phyloP scores from a whole-genome alignment of 768 basidiomycete species.

The Boletus insuetus region DNA sequence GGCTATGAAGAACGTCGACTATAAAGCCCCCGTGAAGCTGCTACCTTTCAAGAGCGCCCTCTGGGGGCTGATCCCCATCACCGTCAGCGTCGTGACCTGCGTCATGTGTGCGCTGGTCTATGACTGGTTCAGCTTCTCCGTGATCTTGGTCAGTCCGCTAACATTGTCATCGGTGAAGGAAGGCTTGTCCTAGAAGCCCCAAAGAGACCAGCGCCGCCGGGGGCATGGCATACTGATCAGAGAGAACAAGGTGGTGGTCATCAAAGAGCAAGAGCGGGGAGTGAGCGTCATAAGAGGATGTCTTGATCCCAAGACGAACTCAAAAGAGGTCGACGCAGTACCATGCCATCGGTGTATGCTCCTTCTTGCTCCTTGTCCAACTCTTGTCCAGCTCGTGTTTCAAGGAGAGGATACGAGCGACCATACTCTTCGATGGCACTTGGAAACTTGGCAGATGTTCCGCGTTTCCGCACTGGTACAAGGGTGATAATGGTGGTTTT shows the following conservation, averaged over 20 bases:
- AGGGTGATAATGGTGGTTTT: conserved; percentile 25
- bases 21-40: too few species aligned
- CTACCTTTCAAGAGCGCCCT: too few species aligned
- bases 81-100: too few species aligned
- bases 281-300: conserved; percentile 28
- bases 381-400: too few species aligned
- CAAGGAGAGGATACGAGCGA: conserved; percentile 27
- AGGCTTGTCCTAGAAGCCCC: conserved; percentile 5
- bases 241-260: conserved; percentile 19
- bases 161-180: conserved; percentile 24
- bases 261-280: conserved; percentile 26
- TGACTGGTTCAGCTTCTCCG: conserved; percentile 19
- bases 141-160: conserved; percentile 31
- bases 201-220: background rate
- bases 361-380: conserved; percentile 30
- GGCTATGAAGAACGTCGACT: too few species aligned
- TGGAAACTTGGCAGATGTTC: background rate
- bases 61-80: too few species aligned
- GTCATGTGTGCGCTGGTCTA: too few species aligned
- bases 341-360: conserved; percentile 23
- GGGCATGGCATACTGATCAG: conserved; percentile 30
- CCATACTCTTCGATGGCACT: conserved; percentile 14
- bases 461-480: conserved; percentile 13
- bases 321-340: background rate
- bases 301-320: conserved; percentile 21